Base-by-base conservation (phyloP, 306 rosid species). In the Vigna angularis region DNA sequence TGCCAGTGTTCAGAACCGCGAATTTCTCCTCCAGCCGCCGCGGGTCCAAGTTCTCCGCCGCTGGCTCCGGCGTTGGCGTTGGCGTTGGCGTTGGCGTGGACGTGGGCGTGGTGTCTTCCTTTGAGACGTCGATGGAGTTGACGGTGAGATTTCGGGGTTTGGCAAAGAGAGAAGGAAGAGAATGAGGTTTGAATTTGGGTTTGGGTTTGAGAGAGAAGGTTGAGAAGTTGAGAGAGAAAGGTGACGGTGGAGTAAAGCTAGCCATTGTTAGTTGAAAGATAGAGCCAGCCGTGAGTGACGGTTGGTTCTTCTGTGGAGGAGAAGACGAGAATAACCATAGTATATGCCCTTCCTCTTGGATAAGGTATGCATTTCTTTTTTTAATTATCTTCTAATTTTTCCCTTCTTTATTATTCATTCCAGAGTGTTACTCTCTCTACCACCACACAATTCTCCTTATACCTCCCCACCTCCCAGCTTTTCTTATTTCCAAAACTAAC, bases 1-100 rank as follows among this genome's bases (percentile, higher is more conserved):
- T 93, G 5, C 99, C 98, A 0, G 99, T 96, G 51, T 93, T 96
- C 66, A 96, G 68, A 4, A 93, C 98, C 0, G 98, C 99, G 78
- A 95, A 95, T 66, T 89, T 92, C 96, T 95, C 98, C 61, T 95
- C 98, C 16, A 95, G 56, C 1, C 98, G 84, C 2, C 90, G 94
- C 65, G 80, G 85, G 20, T 91, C 95, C 28, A 90, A 49, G 1
- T 14, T 75, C 14, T 74, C 87, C 1, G 73, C 2, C 14, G 16
- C 70, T 6, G 30, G 4, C 1, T 10, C 50, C 5, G 50, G 15
- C 0, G 3, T 4, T 0, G 59, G 3, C 3, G 36, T 1, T 1
- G 65, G 2, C 0, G 81, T 61, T 59, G 93, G 92, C n/a, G n/a
- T n/a, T 20, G 22, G 22, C 22, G 22, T 20, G 22, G 22, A 20